Conservation (phyloP, 2,329 filamentous ascomycete species). For the Dryadomyces quercivorus region DNA sequence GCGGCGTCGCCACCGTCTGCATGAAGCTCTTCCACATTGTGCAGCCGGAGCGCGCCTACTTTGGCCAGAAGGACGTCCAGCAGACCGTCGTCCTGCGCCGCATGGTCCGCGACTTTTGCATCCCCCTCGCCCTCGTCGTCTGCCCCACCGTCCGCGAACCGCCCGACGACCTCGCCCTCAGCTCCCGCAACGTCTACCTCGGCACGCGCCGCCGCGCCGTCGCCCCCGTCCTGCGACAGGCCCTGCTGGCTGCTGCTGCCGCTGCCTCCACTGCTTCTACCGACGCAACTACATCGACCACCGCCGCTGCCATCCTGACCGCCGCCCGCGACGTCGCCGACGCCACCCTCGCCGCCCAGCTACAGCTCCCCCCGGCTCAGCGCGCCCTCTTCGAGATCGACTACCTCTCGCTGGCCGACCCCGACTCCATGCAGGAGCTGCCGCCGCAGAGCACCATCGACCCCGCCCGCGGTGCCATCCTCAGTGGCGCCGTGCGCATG, state of each 20-base stretch:
- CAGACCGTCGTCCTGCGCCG: conserved; percentile 83
- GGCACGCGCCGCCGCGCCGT: conserved; percentile 60
- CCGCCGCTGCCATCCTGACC: conserved; percentile 44
- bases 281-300: not conserved
- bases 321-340: conserved; percentile 53
- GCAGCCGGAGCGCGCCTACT: conserved; percentile 68
- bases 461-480: conserved; percentile 57
- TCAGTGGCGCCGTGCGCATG: conserved; percentile 90
- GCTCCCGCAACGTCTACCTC: conserved; percentile 88
- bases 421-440: conserved; percentile 70
- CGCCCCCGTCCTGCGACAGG: conserved; percentile 58
- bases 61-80: conserved; percentile 96
- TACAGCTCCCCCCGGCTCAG: conserved; percentile 41
- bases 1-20: conserved; percentile 90
- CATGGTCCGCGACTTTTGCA: conserved; percentile 77
- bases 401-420: conserved; percentile 84
- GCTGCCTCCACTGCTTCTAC: conserved; percentile 17
- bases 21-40: conserved; percentile 87
- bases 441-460: conserved; percentile 45
- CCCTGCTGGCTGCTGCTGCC: conserved; percentile 58
- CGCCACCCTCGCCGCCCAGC: conserved; percentile 46
- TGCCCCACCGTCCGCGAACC: conserved; percentile 63
- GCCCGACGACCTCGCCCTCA: conserved; percentile 72
- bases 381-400: conserved; percentile 72
- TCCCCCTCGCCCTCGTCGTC: conserved; percentile 64